Base-by-base conservation (phyloP, 257 asterid genomes). In the Gentiana macrophylla region DNA sequence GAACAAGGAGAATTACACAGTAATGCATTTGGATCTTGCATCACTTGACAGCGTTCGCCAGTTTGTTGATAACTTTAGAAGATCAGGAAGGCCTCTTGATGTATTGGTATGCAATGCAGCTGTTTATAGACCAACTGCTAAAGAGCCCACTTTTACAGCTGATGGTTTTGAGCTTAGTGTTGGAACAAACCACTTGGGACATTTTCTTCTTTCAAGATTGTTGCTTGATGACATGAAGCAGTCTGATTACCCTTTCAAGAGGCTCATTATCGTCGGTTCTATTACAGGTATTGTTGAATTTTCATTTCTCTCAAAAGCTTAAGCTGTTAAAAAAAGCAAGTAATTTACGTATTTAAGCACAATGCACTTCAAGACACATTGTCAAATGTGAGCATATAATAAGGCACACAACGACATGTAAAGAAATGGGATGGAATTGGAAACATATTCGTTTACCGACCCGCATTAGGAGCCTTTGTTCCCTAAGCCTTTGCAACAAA, bases 141-240 rank as follows among this genome's bases (percentile, higher is more conserved):
- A 70, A 60, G 92, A 78, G 62, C 95, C 96, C 4, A 79, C 95
- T 0, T 87, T 60, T 62, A 84, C 92, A 0, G 98, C 89, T 4
- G 95, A 91, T 0, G 98, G 98, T 2, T 91, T 91, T 48, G 96
- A 86, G 70, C 84, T 91, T 8, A 86, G 98, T 54, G 98, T 86
- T 32, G 98, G 95, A 32, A 84, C 94, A 3, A 86, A 86, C 51
- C 98, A 90, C 61, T 72, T 90, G 9, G 96, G 96, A 4, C 98
- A 90, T 65, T 91, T 91, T 54, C 84, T 91, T 35, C 92, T 91
- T 48, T 67, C 98, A 9, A 77, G 94, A 47, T 75, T 86, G 94
- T 72, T 91, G 61, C 85, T 91, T 37, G 92, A 84, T 35, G 92
- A 91, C 57, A 62, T 91, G 86, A 73, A 82, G 55, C 66, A 82